Percentiles rank a stretch among this genome's conserved stretches.
Conservation (phyloP, 164 flowering plant genomes). For the Vitis rotundifolia region DNA sequence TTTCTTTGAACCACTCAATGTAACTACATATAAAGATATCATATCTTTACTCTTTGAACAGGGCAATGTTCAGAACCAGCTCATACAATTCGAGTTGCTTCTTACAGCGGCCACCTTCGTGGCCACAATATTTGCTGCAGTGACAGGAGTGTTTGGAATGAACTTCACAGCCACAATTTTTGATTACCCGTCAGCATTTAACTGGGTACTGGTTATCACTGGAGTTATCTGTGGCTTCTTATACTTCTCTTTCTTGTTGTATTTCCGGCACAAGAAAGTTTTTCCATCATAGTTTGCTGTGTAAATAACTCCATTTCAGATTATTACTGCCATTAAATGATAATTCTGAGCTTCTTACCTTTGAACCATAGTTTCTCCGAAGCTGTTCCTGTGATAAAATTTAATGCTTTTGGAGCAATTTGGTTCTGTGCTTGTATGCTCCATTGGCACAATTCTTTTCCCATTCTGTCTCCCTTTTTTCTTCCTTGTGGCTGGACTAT, state of each 20-base stretch:
- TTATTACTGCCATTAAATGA: background rate
- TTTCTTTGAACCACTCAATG: background rate
- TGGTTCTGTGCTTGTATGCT: background rate
- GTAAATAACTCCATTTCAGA: too few relatives aligned
- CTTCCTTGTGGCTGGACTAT: background rate
- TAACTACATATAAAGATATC: background rate
- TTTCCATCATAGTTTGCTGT: conserved; percentile 41
- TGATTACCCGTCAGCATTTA: conserved; percentile 54
- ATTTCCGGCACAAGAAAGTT: conserved; percentile 70
- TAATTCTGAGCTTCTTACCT: background rate
- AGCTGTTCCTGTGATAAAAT: background rate
- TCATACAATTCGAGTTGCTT: conserved; percentile 87
- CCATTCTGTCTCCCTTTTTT: background rate
- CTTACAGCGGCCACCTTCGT: conserved; percentile 91
- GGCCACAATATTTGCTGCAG: conserved; percentile 79
- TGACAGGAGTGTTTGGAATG: conserved; percentile 93
- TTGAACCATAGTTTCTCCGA: background rate
- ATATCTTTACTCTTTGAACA: conserved; percentile 25
- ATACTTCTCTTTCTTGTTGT: conserved; percentile 59
- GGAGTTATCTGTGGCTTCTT: conserved; percentile 47
- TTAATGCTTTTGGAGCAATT: background rate
- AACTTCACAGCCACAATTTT: conserved; percentile 60
- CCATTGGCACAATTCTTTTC: background rate
- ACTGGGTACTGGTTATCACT: conserved; percentile 65
- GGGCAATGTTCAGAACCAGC: conserved; percentile 95